These are phyloP conservation scores for Neofusicoccum parvum DNA, from an alignment of 2,329 filamentous ascomycete genomes.

Conservation along the genomic window DNA sequence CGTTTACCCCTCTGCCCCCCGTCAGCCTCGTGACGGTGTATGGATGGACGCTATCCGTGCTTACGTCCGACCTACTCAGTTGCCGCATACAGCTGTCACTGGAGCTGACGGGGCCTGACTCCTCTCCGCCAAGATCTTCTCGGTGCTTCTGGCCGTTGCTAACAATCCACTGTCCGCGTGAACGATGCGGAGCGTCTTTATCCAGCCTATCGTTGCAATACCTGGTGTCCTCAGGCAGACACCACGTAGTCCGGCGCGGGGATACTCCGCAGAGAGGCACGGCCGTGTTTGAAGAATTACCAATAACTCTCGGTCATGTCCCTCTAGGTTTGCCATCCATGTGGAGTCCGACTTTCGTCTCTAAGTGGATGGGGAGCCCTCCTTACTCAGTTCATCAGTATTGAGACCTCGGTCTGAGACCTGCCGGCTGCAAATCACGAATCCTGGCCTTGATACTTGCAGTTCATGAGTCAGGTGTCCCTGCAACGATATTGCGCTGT, in stretches of 20 bases:
- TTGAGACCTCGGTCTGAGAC: background rate
- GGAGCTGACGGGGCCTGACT: conserved; percentile 3
- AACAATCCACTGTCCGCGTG: background rate
- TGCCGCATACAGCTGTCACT: background rate
- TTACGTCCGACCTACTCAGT: background rate
- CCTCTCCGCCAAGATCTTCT: background rate
- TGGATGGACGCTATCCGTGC: background rate
- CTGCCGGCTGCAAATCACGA: background rate
- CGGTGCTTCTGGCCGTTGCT: background rate
- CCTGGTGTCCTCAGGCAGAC: background rate
- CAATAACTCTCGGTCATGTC: background rate
- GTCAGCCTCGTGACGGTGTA: background rate
- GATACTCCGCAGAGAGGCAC: background rate
- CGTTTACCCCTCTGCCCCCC: too few relatives aligned
- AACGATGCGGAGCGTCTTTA: too few relatives aligned
- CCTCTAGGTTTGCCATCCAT: too few relatives aligned
- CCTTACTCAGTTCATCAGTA: background rate
- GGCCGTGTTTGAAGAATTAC: background rate
- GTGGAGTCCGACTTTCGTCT: background rate
- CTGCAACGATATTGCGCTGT: too few relatives aligned
- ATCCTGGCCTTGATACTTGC: too few relatives aligned
- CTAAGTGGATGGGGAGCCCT: background rate
- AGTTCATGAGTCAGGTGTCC: too few relatives aligned
- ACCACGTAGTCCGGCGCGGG: background rate
- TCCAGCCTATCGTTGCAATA: background rate